Evolutionary conservation across 345 rosid species (phyloP).

Genomic region (Psidium friedrichsthalianum): DNA sequence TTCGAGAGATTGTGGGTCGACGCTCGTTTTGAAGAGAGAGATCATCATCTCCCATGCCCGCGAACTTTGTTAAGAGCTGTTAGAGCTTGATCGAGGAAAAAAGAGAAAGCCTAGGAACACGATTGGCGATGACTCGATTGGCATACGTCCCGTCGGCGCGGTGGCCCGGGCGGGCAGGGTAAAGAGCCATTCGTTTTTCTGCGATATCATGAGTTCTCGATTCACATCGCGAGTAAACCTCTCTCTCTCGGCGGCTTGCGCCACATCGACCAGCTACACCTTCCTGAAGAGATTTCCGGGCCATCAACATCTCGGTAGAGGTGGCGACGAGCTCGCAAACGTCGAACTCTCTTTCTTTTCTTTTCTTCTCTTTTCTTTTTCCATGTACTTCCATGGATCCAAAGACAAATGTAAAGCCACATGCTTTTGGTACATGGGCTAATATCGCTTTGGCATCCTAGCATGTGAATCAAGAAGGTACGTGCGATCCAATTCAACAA

Average conservation of each 20-base stretch:
- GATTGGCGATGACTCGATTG: not conserved
- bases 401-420: not conserved
- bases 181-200: not conserved
- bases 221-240: not conserved
- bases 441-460: not conserved
- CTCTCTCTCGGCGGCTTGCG: not conserved
- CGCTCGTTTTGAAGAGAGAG: not conserved
- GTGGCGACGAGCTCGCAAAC: not conserved
- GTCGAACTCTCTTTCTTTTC: not conserved
- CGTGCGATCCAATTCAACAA: not conserved
- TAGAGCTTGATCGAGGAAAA: not conserved
- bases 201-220: not conserved
- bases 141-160: not conserved
- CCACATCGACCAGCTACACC: not conserved
- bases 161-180: no score
- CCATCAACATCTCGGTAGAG: not conserved
- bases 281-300: not conserved
- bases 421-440: not conserved
- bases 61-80: not conserved
- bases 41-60: not conserved
- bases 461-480: not conserved
- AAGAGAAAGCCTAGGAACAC: not conserved
- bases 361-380: no score
- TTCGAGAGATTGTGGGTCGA: not conserved
- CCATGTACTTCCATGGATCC: not conserved